Evolutionary conservation across 2,329 filamentous ascomycete genomes (phyloP).

Genomic region (Alternaria rosae): DNA sequence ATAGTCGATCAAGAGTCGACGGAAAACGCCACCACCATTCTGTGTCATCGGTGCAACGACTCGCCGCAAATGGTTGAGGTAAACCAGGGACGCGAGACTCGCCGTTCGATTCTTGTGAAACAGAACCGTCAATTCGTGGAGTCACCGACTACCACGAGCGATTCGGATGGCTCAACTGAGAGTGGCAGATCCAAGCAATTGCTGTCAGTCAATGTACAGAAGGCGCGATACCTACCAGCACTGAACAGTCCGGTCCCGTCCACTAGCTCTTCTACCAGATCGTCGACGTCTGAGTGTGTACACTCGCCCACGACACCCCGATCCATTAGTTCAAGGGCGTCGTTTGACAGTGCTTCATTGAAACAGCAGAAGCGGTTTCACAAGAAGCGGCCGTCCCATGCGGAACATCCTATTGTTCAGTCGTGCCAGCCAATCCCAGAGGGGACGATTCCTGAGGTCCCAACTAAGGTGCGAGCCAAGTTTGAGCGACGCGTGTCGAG

Average conservation of each 20-base stretch:
- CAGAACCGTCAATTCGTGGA: neutral
- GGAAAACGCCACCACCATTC: conserved; percentile 12
- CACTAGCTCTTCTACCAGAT: conserved; percentile 11
- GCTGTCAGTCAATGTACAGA: neutral
- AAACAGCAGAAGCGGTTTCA: conserved; percentile 37
- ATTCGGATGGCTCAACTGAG: neutral
- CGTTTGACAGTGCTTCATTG: conserved; percentile 29
- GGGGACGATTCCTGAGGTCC: conserved; percentile 43
- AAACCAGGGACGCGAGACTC: neutral
- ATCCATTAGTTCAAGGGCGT: conserved; percentile 30
- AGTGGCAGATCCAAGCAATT: neutral
- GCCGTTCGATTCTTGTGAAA: neutral
- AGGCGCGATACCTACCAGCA: conserved; percentile 9
- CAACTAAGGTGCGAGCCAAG: conserved; percentile 42
- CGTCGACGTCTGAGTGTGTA: conserved; percentile 15
- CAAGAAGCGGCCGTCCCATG: conserved; percentile 39
- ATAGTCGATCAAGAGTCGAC: conserved; percentile 13
- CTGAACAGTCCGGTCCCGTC: conserved; percentile 21
- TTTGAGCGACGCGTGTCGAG: conserved; percentile 47
- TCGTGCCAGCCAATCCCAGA: conserved; percentile 39
- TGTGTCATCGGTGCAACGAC: conserved; percentile 11
- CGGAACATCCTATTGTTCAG: conserved; percentile 40
- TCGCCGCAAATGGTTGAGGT: conserved; percentile 7
- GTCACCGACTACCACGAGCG: neutral
- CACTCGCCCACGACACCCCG: conserved; percentile 30